Conservation (phyloP, 768 basidiomycete species). For the Lactarius trivialis region DNA sequence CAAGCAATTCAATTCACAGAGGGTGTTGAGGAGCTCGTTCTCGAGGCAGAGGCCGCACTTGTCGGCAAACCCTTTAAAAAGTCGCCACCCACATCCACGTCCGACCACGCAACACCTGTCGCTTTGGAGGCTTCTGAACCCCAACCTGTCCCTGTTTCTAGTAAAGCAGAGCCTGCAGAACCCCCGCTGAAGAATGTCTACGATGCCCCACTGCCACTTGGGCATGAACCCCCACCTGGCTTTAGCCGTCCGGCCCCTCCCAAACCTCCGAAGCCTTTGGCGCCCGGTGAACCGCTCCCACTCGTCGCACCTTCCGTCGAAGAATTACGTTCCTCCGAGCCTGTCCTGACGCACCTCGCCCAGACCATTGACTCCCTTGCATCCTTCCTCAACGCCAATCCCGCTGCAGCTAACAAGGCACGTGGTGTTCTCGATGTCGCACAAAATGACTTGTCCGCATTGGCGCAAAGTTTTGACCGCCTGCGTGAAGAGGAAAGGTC, state of each 20-base stretch:
- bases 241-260: conserved; percentile 57
- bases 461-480: conserved; percentile 70
- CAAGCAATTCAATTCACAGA: conserved; percentile 47
- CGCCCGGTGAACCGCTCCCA: conserved; percentile 49
- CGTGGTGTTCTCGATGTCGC: conserved; percentile 73
- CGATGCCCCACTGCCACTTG: conserved; percentile 73
- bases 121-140: conserved; percentile 27
- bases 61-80: conserved; percentile 36
- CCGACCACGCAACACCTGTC: conserved; percentile 25
- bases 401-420: conserved; percentile 59
- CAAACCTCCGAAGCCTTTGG: conserved; percentile 34
- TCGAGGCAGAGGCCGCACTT: conserved; percentile 68
- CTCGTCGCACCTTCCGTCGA: conserved; percentile 76
- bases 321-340: conserved; percentile 69
- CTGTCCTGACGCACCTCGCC: conserved; percentile 89
- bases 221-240: conserved; percentile 91
- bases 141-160: conserved; percentile 20
- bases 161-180: conserved; percentile 21
- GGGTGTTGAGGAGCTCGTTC: conserved; percentile 61
- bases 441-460: conserved; percentile 69
- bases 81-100: conserved; percentile 24
- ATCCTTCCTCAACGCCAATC: conserved; percentile 70
- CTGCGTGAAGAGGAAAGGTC: conserved; percentile 73
- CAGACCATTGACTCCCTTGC: conserved; percentile 89
- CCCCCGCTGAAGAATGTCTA: conserved; percentile 45